Conservation (phyloP, 371 early-diverging fungal species). For the Batrachochytrium dendrobatidis region DNA sequence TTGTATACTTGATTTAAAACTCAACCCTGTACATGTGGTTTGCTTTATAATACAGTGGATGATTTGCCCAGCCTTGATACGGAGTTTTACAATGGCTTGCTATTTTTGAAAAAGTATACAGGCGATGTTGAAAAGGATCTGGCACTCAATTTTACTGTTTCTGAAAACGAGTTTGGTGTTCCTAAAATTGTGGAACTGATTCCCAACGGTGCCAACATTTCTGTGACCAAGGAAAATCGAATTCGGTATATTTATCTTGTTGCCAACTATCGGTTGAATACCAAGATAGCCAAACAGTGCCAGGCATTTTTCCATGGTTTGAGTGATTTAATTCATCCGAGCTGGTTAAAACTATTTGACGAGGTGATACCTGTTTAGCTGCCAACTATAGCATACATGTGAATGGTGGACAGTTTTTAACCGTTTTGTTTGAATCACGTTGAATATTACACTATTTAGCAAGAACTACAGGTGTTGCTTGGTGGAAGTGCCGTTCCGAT, state of each 20-base stretch:
- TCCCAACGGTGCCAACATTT: slow-evolving; percentile 61
- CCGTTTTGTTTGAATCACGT: background rate
- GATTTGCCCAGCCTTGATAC: slow-evolving; percentile 85
- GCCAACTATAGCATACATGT: background rate
- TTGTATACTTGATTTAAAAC: background rate
- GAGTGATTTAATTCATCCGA: slow-evolving; percentile 29
- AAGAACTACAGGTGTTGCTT: slow-evolving; percentile 84
- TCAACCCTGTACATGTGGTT: too few relatives aligned
- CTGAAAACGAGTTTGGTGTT: slow-evolving; percentile 29
- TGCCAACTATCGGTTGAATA: slow-evolving; percentile 41
- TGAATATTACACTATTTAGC: slow-evolving; percentile 23
- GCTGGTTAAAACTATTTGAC: slow-evolving; percentile 53
- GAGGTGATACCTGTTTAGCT: slow-evolving; percentile 28
- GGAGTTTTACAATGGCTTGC: slow-evolving; percentile 73
- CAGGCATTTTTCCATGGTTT: slow-evolving; percentile 39
- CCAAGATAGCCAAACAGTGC: slow-evolving; percentile 26
- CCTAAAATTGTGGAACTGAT: slow-evolving; percentile 38
- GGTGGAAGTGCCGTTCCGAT: slow-evolving; percentile 71
- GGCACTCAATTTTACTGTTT: slow-evolving; percentile 72
- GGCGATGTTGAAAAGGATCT: slow-evolving; percentile 62
- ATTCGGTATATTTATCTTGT: slow-evolving; percentile 39
- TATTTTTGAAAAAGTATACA: slow-evolving; percentile 70
- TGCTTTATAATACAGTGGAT: slow-evolving; percentile 46
- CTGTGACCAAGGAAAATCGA: slow-evolving; percentile 77
- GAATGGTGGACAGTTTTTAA: background rate